Conservation (phyloP, 2,329 filamentous ascomycete genomes). For the Cercospora sp. region DNA sequence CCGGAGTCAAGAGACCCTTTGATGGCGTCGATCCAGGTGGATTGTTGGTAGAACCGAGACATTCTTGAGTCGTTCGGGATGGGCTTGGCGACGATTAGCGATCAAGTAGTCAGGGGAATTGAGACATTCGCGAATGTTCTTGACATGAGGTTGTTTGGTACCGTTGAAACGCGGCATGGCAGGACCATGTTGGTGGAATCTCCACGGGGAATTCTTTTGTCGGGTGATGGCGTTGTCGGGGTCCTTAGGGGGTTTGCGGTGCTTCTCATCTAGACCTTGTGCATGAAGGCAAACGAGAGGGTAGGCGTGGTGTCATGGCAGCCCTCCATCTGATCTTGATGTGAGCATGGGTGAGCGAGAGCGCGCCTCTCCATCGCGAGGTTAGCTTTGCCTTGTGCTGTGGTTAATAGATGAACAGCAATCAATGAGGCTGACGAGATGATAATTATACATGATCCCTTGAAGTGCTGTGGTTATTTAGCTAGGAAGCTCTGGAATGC, state of each 20-base stretch:
- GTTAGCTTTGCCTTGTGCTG: background rate
- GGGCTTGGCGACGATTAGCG: background rate
- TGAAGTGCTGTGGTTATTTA: constrained; percentile 53
- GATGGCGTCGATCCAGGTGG: background rate
- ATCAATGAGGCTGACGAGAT: background rate
- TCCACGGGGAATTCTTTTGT: background rate
- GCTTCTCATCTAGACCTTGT: background rate
- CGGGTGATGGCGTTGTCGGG: background rate
- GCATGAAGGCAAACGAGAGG: background rate
- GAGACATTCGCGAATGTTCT: background rate
- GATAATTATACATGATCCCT: background rate
- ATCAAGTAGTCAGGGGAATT: background rate
- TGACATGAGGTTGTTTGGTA: background rate
- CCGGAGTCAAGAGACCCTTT: background rate
- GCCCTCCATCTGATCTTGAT: background rate
- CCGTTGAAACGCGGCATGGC: background rate
- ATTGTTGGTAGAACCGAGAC: constrained; percentile 3
- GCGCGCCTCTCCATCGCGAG: background rate
- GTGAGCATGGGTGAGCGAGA: background rate
- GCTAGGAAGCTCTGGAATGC: constrained; percentile 93
- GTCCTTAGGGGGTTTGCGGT: background rate
- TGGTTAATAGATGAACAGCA: background rate
- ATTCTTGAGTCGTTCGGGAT: background rate
- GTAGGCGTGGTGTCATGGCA: background rate
- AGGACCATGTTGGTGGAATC: background rate